phyloP scores from a whole-genome alignment of 768 basidiomycete genomes.

The Kwoniella mangroviensis region DNA sequence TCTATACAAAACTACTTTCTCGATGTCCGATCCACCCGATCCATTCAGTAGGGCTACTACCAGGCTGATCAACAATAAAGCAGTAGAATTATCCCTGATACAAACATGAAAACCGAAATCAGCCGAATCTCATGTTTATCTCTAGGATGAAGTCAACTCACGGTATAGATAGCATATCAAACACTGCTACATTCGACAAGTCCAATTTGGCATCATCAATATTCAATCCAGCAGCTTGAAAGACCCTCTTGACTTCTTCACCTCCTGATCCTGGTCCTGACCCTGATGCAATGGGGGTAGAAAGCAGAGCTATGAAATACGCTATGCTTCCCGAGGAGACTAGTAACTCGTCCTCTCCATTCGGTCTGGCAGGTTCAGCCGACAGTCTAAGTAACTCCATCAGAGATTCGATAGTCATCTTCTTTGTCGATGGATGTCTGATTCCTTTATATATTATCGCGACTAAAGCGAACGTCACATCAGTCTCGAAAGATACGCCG shows the following conservation, averaged over 20 bases:
- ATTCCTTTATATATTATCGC: conserved; percentile 85
- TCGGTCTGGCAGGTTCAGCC: conserved; percentile 1
- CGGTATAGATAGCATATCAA: conserved; percentile 43
- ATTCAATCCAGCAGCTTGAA: conserved; percentile 67
- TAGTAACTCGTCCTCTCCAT: conserved; percentile 23
- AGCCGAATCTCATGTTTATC: conserved; percentile 5
- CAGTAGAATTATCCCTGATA: conserved; percentile 64
- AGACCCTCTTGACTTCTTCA: conserved; percentile 65
- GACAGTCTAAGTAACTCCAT: conserved; percentile 63
- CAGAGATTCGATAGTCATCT: conserved; percentile 59
- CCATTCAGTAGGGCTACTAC: conserved; percentile 71
- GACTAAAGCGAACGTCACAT: conserved; percentile 80
- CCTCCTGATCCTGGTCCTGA: conserved; percentile 13
- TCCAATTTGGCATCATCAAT: conserved; percentile 56
- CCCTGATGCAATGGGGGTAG: conserved; percentile 24
- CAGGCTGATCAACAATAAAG: conserved; percentile 76
- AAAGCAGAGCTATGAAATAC: conserved; percentile 47
- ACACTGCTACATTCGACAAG: conserved; percentile 20
- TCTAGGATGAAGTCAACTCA: conserved; percentile 30
- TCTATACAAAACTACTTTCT: conserved; percentile 78
- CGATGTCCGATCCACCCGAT: conserved; percentile 75
- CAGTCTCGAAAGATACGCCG: conserved; percentile 74
- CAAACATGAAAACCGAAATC: neutral
- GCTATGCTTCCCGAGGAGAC: conserved; percentile 29
- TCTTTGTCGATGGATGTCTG: conserved; percentile 69